Base-by-base conservation (phyloP, 2,329 filamentous ascomycete species). In the Aureobasidium vineae region DNA sequence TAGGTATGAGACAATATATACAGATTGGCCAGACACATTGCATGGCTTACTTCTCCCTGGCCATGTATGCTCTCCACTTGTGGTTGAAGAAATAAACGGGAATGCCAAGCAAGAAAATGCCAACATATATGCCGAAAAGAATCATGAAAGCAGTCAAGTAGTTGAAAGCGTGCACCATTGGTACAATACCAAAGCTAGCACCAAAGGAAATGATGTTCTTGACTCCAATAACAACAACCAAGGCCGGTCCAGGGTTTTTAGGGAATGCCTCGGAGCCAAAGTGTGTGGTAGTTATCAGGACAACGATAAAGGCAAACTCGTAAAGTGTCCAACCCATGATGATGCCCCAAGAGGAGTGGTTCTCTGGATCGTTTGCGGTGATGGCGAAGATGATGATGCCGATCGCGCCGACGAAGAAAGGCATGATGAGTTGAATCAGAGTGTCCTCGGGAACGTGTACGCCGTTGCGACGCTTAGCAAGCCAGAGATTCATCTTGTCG, bases 131-230 rank as follows among this genome's bases (percentile, higher is more conserved):
- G 5, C 68, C 67, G 53, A 72, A 66, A 40, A 71, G 31, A 26
- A 72, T 70, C 68, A 72, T 73, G 47, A 71, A 72, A 11, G 72
- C 68, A 6, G 61, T 69, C 45, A 71, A 28, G 40, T 73, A 73
- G 43, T 70, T 69, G 53, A 63, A 73, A 16, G 57, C 65, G 19
- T 67, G 63, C 0, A 77, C 70, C 76, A 77, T 76, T 6, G 74
- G 75, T 10, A 70, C 73, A 28, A 77, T 69, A 0, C 73, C 75
- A 21, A 73, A 76, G 0, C 72, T 69, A 19, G 74, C 73, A 13
- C 72, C 75, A 50, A 77, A 77, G 1, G 72, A 72, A 31, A 77
- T 70, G 19, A 77, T 72, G 65, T 77, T 77, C 70, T 77, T 76
- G 53, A 71, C 69, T 5, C 75, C 75, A 1, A 76, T 71, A 8